phyloP scores from a whole-genome alignment of 2,329 filamentous ascomycete species.

The Coniochaeta sp. region DNA sequence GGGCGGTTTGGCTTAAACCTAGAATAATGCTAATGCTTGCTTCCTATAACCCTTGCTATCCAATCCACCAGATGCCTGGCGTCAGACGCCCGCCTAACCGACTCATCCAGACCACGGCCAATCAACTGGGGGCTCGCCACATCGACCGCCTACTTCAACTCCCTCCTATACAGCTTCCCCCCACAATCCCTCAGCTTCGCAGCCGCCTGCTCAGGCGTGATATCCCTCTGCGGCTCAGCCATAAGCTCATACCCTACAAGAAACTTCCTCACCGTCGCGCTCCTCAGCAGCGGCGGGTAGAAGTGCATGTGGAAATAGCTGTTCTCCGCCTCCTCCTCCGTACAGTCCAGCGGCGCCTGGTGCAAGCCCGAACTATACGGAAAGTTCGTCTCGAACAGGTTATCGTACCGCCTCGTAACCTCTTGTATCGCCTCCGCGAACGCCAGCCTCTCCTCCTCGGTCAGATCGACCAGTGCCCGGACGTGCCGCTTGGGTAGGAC shows the following conservation, averaged over 20 bases:
- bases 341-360: slow-evolving; percentile 82
- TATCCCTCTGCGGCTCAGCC: slow-evolving; percentile 96
- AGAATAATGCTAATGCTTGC: background rate
- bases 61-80: no score
- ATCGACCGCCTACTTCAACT: slow-evolving; percentile 31
- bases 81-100: no score
- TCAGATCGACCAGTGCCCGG: slow-evolving; percentile 76
- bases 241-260: slow-evolving; percentile 94
- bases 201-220: slow-evolving; percentile 93
- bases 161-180: slow-evolving; percentile 77
- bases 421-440: slow-evolving; percentile 83
- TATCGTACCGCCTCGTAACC: slow-evolving; percentile 87
- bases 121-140: no score
- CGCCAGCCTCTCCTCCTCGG: slow-evolving; percentile 58
- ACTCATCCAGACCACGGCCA: no score
- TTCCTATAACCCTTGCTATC: background rate
- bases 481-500: slow-evolving; percentile 80
- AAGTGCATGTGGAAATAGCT: slow-evolving; percentile 97
- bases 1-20: background rate
- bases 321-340: slow-evolving; percentile 73
- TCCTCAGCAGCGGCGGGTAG: slow-evolving; percentile 87
- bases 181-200: slow-evolving; percentile 67
- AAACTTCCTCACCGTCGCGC: slow-evolving; percentile 92
- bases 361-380: slow-evolving; percentile 98
- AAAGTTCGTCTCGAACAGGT: slow-evolving; percentile 93